Base-by-base conservation (phyloP, 1,139 yeast species). In the Yamadazyma aaseri region DNA sequence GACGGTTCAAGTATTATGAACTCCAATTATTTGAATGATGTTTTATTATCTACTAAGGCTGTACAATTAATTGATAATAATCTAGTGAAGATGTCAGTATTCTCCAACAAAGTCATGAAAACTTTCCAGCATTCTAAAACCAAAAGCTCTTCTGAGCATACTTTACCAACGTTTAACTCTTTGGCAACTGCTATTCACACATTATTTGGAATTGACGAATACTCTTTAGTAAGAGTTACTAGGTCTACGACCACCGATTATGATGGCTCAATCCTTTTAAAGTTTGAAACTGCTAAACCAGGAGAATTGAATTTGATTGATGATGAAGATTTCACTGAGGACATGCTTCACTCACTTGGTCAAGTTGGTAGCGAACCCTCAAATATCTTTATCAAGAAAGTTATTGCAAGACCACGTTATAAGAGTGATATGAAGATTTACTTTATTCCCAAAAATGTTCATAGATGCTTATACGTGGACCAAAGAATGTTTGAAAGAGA, bases 231-330 rank as follows among this genome's bases (percentile, higher is more conserved):
- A 6, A 55, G 82, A 36, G 72, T 76, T 5, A 74, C 81, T 1
- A 56, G 81, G 38, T 75, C 79, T 2, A 74, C 80, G 5, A 72
- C 79, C 5, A 62, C 63, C 23, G 79, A 73, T 41, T 53, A 55
- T 25, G 76, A 74, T 16, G 79, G 79, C 1, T 66, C 78, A 9
- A 61, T 68, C 6, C 56, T 75, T 3, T 54, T 76, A 28, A 76
- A 76, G 45, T 55, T 76, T 33, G 82, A 76, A 49, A 71, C 80
- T 1, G 76, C 79, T 0, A 63, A 57, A 39, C 76, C 79, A 0
- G 81, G 81, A 3, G 76, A 74, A 39, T 46, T 51, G n/a, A 63
- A 60, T 45, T 50, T 76, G 30, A 65, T 74, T 34, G 81, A 76
- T 47, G 72, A 66, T 36, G 67, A 62, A 27, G 74, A 71, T 25